Base-by-base conservation (phyloP, 108 stramenopile species). In the Nitzschia palea region DNA sequence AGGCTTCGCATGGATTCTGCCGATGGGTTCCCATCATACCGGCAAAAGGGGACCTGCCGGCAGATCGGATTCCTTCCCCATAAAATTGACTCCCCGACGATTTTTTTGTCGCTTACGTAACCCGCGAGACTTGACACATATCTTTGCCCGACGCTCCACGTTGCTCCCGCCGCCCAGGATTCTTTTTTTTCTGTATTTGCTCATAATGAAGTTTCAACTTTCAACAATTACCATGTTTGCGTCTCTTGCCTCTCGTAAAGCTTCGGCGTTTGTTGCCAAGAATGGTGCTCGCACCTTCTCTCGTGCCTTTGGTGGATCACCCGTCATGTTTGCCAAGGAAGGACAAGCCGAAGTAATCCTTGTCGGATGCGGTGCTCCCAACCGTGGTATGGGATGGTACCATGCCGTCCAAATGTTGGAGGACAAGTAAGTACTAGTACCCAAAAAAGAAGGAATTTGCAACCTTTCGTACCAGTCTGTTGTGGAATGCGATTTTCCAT, bases 341-440 rank as follows among this genome's bases (percentile, higher is more conserved):
- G 88, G 88, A 60, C 93, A 94, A 80, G 93, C 93, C 44, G 88
- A 95, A 77, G 94, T 93, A 14, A 77, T 91, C 52, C 73, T 93
- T 12, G 87, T 96, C 25, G 95, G 95, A 68, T 93, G 95, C 60
- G 92, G 92, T 50, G 80, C 81, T 2, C 90, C 89, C 23, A 86
- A 90, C 67, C 75, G 91, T 42, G 95, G 70, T 33, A 78, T 71
- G 66, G 70, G 77, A 75, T 84, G 70, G 66, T 78, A 71, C 47
- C 66, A 95, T 71, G 91, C 80, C 48, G 67, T 93, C 51, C 95
- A 95, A 79, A 86, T 95, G 84, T 56, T 95, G 32, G 89, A 95
- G 62, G 78, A 86, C 22, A 79, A 86, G 89, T 89, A 81, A 84
- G 88, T 87, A 29, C 42, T 23, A 6, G 12, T 40, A 12, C 6